Evolutionary conservation across 2,329 filamentous ascomycete genomes (phyloP).

Genomic region (Hortaea sp.): DNA sequence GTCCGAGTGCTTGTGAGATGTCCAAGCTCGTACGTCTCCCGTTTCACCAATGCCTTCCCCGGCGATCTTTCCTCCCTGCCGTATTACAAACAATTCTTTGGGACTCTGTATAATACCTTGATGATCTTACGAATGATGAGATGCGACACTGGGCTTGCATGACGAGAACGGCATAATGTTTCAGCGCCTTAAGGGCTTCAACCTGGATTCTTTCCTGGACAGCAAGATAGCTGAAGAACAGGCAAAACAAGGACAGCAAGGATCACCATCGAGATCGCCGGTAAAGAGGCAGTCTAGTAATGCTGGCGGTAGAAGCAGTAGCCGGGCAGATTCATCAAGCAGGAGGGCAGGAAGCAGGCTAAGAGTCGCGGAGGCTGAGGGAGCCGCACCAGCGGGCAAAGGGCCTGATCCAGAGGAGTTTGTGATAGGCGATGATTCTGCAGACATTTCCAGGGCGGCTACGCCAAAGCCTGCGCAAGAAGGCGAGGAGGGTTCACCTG

Average conservation of each 20-base stretch:
- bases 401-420: slow-evolving; percentile 78
- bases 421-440: slow-evolving; percentile 73
- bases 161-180: slow-evolving; percentile 14
- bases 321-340: slow-evolving; percentile 22
- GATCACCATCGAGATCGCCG: slow-evolving; percentile 33
- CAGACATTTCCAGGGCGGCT: slow-evolving; percentile 46
- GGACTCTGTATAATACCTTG: neutral
- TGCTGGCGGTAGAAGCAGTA: slow-evolving; percentile 36
- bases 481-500: slow-evolving; percentile 18
- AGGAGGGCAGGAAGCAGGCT: slow-evolving; percentile 15
- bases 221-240: slow-evolving; percentile 82
- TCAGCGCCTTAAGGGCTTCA: slow-evolving; percentile 25
- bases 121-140: slow-evolving; percentile 1
- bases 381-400: slow-evolving; percentile 16
- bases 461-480: slow-evolving; percentile 47
- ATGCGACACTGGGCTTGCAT: slow-evolving; percentile 1
- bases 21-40: too few relatives aligned
- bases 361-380: slow-evolving; percentile 15
- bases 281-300: slow-evolving; percentile 28
- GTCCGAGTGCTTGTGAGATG: too few relatives aligned
- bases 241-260: slow-evolving; percentile 53
- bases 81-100: neutral
- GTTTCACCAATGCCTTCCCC: neutral
- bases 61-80: neutral
- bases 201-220: slow-evolving; percentile 28